phyloP scores from a whole-genome alignment of 345 rosid genomes.

The Nephelium lappaceum region DNA sequence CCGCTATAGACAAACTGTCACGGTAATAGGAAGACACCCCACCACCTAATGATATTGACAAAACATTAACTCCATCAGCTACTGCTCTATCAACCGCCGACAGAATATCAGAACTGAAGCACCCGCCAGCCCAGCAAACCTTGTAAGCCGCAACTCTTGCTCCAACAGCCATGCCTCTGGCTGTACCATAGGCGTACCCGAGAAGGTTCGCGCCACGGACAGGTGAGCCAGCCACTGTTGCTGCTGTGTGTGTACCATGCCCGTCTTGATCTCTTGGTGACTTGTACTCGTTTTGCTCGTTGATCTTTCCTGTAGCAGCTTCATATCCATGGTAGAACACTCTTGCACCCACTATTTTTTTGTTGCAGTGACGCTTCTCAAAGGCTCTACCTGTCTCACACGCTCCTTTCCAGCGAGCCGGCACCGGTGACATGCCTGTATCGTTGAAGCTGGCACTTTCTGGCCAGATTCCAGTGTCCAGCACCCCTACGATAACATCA shows the following conservation, averaged over 20 bases:
- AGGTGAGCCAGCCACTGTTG: slow-evolving; percentile 69
- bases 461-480: slow-evolving; percentile 85
- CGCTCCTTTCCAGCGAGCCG: slow-evolving; percentile 67
- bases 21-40: slow-evolving; percentile 60
- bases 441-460: slow-evolving; percentile 72
- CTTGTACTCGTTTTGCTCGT: slow-evolving; percentile 60
- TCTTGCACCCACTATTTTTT: slow-evolving; percentile 76
- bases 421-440: slow-evolving; percentile 55
- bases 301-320: slow-evolving; percentile 59
- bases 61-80: slow-evolving; percentile 71
- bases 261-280: slow-evolving; percentile 79
- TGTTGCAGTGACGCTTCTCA: slow-evolving; percentile 53
- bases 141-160: slow-evolving; percentile 79
- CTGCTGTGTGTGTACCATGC: slow-evolving; percentile 87
- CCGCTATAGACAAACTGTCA: slow-evolving; percentile 67
- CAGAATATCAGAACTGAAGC: slow-evolving; percentile 75
- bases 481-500: slow-evolving; percentile 78
- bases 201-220: slow-evolving; percentile 63
- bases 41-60: slow-evolving; percentile 81
- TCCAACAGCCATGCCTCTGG: slow-evolving; percentile 78
- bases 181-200: slow-evolving; percentile 74
- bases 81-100: slow-evolving; percentile 78
- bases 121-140: slow-evolving; percentile 78
- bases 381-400: slow-evolving; percentile 68
- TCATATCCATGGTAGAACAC: slow-evolving; percentile 65